Evolutionary conservation across 179 eudicot genomes (phyloP).

Genomic region (Actinidia arguta): DNA sequence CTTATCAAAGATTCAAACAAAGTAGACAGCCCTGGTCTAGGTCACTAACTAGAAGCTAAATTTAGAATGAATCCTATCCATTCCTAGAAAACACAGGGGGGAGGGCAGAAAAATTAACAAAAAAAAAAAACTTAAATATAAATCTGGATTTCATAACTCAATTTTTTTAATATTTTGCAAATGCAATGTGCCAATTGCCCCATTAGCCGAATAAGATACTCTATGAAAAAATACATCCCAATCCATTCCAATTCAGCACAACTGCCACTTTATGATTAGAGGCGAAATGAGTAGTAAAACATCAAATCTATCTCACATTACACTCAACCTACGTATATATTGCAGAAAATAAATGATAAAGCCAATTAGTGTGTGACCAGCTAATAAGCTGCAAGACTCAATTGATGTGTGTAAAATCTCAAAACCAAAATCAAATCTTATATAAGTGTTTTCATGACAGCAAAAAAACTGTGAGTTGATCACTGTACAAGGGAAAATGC

Average conservation of each 20-base stretch:
- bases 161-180: not conserved
- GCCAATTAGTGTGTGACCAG: not conserved
- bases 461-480: not conserved
- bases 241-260: not conserved
- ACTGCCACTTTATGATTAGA: not conserved
- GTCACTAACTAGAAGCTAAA: not conserved
- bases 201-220: not conserved
- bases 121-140: not conserved
- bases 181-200: not conserved
- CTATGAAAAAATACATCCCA: not conserved
- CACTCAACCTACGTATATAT: not conserved
- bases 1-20: not conserved
- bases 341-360: not conserved
- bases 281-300: not conserved
- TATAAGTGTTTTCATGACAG: not conserved
- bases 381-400: not conserved
- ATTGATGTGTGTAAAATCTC: not conserved
- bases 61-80: not conserved
- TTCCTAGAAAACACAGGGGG: not conserved
- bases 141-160: not conserved
- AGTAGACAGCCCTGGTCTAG: not conserved
- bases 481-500: not conserved
- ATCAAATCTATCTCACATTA: not conserved
- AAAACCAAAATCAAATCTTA: not conserved
- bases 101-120: not conserved